Base-by-base conservation (phyloP, 352 stramenopile species). In the Pythium chondricola region DNA sequence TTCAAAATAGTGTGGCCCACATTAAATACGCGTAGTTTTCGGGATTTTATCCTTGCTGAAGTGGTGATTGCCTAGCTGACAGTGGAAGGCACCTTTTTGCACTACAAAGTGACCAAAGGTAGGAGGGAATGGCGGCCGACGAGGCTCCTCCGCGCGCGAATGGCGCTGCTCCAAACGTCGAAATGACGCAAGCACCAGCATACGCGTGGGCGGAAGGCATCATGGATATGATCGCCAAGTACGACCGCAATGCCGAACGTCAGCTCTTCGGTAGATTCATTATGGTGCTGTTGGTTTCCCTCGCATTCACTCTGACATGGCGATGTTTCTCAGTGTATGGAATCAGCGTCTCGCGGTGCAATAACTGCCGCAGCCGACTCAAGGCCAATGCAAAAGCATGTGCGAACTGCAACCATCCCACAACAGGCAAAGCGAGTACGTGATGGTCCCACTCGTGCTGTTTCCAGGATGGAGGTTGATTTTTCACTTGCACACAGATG, bases 321-420 rank as follows among this genome's bases (percentile, higher is more conserved):
- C n/a, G 35, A 40, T 66, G 32, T 20, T 43, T 7, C n/a, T 8
- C 40, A 87, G 75, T 83, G 60, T 85, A 83, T 25, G 75, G 75
- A 14, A 79, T 87, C 48, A 85, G 62, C 55, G 61, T 48, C 20
- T 69, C 61, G 30, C 63, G 69, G 11, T 87, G 75, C 33, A 56
- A 53, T 36, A 59, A 62, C 33, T 87, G 75, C 46, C 66, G 69
- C 17, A 44, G 61, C 13, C 69, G 63, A 42, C 46, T 83, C 16
- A 69, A 58, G 33, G 36, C 41, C 13, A 64, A 58, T 22, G 69
- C 35, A 16, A 51, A 62, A 4, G 49, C 55, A 11, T 87, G 72
- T 43, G 51, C 50, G 13, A 71, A 63, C 48, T 87, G 75, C 57
- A 27, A 65, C 35, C 74, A 80, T 16, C 22, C 40, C 7, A 43